Base-by-base conservation (phyloP, 2,329 filamentous ascomycete genomes). In the Fusarium heterosporum region DNA sequence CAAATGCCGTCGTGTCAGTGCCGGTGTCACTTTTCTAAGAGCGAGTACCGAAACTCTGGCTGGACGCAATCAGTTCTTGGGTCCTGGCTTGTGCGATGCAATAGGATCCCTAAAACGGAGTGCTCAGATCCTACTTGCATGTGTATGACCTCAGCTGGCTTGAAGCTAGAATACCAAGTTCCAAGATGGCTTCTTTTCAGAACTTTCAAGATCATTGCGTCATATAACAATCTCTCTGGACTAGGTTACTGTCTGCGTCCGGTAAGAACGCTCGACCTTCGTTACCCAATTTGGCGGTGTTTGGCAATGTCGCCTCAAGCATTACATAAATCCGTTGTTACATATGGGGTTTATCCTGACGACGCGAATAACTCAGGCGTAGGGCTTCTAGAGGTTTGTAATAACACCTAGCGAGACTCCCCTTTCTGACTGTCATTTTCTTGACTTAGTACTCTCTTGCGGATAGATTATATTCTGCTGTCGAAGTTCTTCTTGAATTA, bases 1-100 rank as follows among this genome's bases (percentile, higher is more conserved):
- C 39, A 14, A 22, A 7, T 7, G 7, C 10, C 11, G 1, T 17
- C 26, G 11, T 66, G 64, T 12, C 36, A 17, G 7, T 68, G 64
- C 7, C 48, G 47, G 11, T 68, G 65, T 0, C 64, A 68, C 7
- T 64, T 64, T 25, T 28, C 29, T 0, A 10, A 55, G 32, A 39
- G 3, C 1, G 45, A 40, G 13, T 57, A 50, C 6, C 29, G 28
- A 43, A 56, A 9, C 17, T 26, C 54, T 10, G 22, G 19, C 2
- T 68, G 65, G 64, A 19, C 30, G 4, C n/a, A 49, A 10, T 30
- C 60, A 17, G 34, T 67, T 2, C 19, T 68, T 9, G 65, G 59
- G 0, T 64, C 59, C 4, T 68, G 55, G 46, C 64, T 67, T 26
- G 40, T 68, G 2, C 34, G 17, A 14, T 64, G 43, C 19, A 41